These are phyloP conservation scores for Schizopora paradoxa DNA, from an alignment of 1,284 basidiomycete genomes.

Conservation along the genomic window DNA sequence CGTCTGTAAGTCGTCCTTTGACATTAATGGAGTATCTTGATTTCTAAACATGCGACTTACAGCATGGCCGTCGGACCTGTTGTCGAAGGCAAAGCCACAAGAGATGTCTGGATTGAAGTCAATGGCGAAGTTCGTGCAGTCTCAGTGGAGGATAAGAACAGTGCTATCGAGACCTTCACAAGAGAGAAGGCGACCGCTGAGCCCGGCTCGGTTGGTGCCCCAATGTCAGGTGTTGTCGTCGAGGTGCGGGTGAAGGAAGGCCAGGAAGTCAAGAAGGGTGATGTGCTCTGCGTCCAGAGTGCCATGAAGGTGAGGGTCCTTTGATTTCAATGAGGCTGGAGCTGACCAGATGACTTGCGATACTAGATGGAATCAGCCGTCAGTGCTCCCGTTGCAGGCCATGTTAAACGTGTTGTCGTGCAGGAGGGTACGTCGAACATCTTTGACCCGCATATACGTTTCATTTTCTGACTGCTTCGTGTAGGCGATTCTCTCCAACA, in stretches of 20 bases:
- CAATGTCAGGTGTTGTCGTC: constrained; percentile 97
- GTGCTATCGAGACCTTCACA: constrained; percentile 89
- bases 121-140: constrained; percentile 96
- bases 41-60: not conserved
- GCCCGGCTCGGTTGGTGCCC: constrained; percentile 93
- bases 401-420: constrained; percentile 88
- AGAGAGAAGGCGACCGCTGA: constrained; percentile 92
- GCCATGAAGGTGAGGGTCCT: constrained; percentile 75
- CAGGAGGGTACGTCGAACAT: constrained; percentile 58
- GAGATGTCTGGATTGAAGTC: constrained; percentile 98
- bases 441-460: constrained; percentile 12
- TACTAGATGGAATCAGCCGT: constrained; percentile 99
- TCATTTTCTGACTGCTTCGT: constrained; percentile 14
- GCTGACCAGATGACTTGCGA: too few relatives aligned
- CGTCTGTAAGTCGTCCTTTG: constrained; percentile 46
- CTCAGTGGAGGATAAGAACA: constrained; percentile 91
- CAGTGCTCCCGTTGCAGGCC: constrained; percentile 91
- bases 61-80: constrained; percentile 89
- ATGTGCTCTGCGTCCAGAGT: constrained; percentile 85
- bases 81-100: constrained; percentile 84
- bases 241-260: constrained; percentile 98
- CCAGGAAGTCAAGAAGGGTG: constrained; percentile 95
- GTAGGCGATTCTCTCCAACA: constrained; percentile 84
- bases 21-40: not conserved
- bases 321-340: too few relatives aligned